phyloP scores from a whole-genome alignment of 2,329 filamentous ascomycete species.

The Phyllachora maydis region DNA sequence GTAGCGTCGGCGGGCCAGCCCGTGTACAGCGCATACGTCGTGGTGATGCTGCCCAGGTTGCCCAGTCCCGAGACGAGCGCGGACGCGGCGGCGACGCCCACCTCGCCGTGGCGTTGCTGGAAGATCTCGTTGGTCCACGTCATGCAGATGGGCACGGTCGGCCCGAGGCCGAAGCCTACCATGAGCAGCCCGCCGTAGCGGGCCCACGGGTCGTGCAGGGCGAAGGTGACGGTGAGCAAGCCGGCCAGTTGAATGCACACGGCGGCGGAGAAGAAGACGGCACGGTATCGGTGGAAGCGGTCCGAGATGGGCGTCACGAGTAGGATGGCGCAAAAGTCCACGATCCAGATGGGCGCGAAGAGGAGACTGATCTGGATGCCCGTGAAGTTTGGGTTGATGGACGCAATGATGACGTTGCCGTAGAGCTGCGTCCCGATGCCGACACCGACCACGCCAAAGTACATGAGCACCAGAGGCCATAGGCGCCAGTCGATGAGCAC shows the following conservation, averaged over 20 bases:
- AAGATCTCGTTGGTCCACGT: slow-evolving; percentile 85
- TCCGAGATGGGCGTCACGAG: slow-evolving; percentile 72
- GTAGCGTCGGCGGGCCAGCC: slow-evolving; percentile 63
- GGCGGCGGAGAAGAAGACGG: slow-evolving; percentile 61
- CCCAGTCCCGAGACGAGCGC: slow-evolving; percentile 75
- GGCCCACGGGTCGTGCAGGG: slow-evolving; percentile 51
- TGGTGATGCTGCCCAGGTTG: slow-evolving; percentile 70
- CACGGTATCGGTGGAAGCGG: slow-evolving; percentile 62
- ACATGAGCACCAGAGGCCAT: slow-evolving; percentile 77
- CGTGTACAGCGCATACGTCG: slow-evolving; percentile 74
- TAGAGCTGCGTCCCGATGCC: slow-evolving; percentile 83
- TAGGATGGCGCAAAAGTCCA: slow-evolving; percentile 72
- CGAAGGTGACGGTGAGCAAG: slow-evolving; percentile 60
- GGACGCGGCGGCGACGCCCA: slow-evolving; percentile 70
- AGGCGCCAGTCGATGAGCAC: slow-evolving; percentile 74
- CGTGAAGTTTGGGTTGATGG: slow-evolving; percentile 54
- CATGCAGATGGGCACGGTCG: slow-evolving; percentile 86
- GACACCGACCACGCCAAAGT: slow-evolving; percentile 84
- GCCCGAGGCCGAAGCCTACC: slow-evolving; percentile 76
- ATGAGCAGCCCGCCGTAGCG: slow-evolving; percentile 78
- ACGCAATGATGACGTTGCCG: slow-evolving; percentile 66
- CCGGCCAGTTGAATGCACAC: slow-evolving; percentile 65
- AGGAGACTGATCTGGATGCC: slow-evolving; percentile 61
- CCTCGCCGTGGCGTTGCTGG: slow-evolving; percentile 72
- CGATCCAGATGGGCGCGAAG: slow-evolving; percentile 83